These are phyloP conservation scores for Fusarium sp. DNA, from an alignment of 2,329 filamentous ascomycete species.

Conservation along the genomic window DNA sequence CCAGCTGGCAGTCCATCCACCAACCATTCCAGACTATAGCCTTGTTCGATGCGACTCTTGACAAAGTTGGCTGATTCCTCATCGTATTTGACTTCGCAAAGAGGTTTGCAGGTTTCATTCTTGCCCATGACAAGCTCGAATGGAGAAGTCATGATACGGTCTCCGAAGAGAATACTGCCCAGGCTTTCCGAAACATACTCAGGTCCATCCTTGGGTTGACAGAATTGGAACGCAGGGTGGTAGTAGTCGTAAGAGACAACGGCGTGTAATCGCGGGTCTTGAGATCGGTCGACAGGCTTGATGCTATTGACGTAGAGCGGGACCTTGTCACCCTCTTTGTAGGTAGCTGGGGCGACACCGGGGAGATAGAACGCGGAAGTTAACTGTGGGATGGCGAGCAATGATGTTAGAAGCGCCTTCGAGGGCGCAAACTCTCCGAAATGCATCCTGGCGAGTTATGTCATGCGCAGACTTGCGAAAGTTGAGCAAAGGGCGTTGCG, in stretches of 20 bases:
- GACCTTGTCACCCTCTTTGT: conserved; percentile 81
- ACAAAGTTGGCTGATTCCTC: conserved; percentile 79
- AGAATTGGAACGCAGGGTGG: conserved; percentile 87
- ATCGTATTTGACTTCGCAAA: conserved; percentile 77
- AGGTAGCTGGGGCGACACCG: conserved; percentile 93
- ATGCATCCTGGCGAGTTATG: conserved; percentile 56
- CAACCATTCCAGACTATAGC: conserved; percentile 94
- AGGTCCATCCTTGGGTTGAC: conserved; percentile 80
- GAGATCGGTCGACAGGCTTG: conserved; percentile 81
- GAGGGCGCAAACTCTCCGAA: conserved; percentile 60
- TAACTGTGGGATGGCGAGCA: conserved; percentile 65
- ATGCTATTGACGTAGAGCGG: conserved; percentile 94
- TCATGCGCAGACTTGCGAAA: conserved; percentile 45
- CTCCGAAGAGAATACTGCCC: conserved; percentile 96
- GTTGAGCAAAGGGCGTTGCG: conserved; percentile 22
- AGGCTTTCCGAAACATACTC: conserved; percentile 83
- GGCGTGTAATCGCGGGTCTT: conserved; percentile 87
- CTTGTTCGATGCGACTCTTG: conserved; percentile 83
- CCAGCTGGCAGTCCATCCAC: conserved; percentile 94
- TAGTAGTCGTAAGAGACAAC: conserved; percentile 98
- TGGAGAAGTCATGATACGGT: conserved; percentile 96
- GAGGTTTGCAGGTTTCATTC: conserved; percentile 87
- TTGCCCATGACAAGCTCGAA: conserved; percentile 88
- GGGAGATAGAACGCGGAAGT: conserved; percentile 91
- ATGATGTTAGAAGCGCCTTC: conserved; percentile 60